Conservation (phyloP, 176 grass and related monocot genomes). For the Leersia perrieri region DNA sequence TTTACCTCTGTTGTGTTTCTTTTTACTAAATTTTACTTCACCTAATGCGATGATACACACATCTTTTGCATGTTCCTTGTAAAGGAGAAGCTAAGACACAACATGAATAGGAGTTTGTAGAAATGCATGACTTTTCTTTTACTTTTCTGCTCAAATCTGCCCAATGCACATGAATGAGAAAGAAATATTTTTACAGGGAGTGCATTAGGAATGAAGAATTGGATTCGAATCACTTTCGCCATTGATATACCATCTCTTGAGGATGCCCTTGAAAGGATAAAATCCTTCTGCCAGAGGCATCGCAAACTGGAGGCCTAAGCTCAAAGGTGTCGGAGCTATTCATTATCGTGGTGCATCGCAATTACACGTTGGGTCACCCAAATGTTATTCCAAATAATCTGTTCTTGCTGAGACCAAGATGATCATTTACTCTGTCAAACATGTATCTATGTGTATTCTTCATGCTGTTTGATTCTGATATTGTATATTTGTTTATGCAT, state of each 20-base stretch:
- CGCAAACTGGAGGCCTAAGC: not conserved
- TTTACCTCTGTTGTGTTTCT: no score
- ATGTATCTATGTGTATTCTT: no score
- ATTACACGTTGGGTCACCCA: not conserved
- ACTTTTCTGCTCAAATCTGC: not conserved
- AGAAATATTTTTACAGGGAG: constrained; percentile 36
- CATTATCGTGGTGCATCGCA: not conserved
- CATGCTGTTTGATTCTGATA: no score
- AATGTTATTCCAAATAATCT: not conserved
- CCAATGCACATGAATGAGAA: constrained; percentile 5
- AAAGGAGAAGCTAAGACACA: not conserved
- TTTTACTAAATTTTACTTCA: no score
- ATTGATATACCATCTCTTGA: constrained; percentile 43
- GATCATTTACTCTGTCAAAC: no score
- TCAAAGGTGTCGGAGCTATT: not conserved
- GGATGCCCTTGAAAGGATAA: constrained; percentile 56
- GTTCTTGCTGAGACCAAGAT: no score
- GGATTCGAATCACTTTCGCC: constrained; percentile 68
- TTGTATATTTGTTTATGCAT: no score
- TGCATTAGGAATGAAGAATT: constrained; percentile 62
- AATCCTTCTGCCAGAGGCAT: constrained; percentile 74
- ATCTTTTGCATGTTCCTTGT: no score
- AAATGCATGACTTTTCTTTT: not conserved
- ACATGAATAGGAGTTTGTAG: not conserved
- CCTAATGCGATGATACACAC: no score